Base-by-base conservation (phyloP, 805 yeast species). In the Metschnikowia peoriensis region DNA sequence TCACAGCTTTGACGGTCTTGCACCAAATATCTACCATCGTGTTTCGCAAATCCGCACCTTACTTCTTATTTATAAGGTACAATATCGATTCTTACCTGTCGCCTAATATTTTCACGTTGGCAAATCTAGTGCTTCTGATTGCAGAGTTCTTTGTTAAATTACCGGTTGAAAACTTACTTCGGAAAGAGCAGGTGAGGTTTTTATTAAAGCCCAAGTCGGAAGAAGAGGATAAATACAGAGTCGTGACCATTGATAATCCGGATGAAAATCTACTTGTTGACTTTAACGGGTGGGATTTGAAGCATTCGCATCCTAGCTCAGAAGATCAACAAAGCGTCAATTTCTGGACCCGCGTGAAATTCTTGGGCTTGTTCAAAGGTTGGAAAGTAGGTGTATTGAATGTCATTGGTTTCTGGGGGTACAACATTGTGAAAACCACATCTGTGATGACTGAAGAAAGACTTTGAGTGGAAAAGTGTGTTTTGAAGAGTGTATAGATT, bases 321-420 rank as follows among this genome's bases (percentile, higher is more conserved):
- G 52, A 44, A 9, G 50, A 35, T 7, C n/a, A 39, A 6, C 34
- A 32, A n/a, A 59, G 77, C 77, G 46, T 78, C 1, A 62, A 83
- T 28, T 49, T 82, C 81, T 57, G 77, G 58, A 78, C 79, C 41
- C 60, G 65, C 22, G 47, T 70, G 15, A 60, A 60, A 38, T 53
- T 56, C 27, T 54, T 70, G 35, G 76, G 76, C 1, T 66, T 75
- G 49, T 92, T 89, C 77, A 80, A 93, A 59, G 99, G 98, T 38
- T 93, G 98, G 98, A 81, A 89, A 66, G 84, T 90, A 41, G 96
- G 96, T 29, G 75, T 88, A 10, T 67, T 90, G 52, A 89, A 93
- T 55, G 80, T 89, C 3, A 67, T 88, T 46, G 94, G 96, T 10
- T 85, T 86, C 47, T 93, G 96, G 87, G 92, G 96, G 1, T 77